phyloP scores from a whole-genome alignment of 2,329 filamentous ascomycete genomes.

The Emmonsiellopsis sp. region DNA sequence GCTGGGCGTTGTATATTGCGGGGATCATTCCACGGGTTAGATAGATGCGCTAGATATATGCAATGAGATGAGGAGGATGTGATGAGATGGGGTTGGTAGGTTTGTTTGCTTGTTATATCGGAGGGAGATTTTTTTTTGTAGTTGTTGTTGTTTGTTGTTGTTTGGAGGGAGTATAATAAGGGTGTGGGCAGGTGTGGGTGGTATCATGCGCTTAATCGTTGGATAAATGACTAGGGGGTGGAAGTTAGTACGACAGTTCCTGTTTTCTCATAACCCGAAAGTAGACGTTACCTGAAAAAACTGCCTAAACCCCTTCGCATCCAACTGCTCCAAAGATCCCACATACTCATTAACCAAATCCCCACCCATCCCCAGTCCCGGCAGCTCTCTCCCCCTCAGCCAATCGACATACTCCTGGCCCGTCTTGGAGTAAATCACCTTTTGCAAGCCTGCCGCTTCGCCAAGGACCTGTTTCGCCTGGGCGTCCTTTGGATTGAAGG shows the following conservation, averaged over 20 bases:
- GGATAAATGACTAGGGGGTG: constrained; percentile 30
- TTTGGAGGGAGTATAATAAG: too few relatives aligned
- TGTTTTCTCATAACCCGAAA: background rate
- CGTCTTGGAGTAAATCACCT: constrained; percentile 82
- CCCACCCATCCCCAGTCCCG: constrained; percentile 39
- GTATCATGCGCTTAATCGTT: constrained; percentile 36
- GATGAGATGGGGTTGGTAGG: too few relatives aligned
- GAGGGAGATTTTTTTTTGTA: background rate
- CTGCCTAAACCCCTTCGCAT: constrained; percentile 38
- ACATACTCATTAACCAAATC: constrained; percentile 40
- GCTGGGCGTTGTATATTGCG: too few relatives aligned
- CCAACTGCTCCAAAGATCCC: constrained; percentile 34
- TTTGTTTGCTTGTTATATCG: background rate
- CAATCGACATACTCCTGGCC: constrained; percentile 65
- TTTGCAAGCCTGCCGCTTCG: constrained; percentile 80
- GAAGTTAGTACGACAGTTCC: background rate
- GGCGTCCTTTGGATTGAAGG: constrained; percentile 77
- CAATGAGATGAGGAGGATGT: too few relatives aligned
- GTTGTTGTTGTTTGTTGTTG: background rate
- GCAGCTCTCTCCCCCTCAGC: constrained; percentile 36
- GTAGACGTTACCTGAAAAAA: constrained; percentile 37
- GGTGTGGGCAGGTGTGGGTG: background rate
- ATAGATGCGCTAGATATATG: too few relatives aligned
- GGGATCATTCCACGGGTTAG: too few relatives aligned
- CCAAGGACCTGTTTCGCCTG: constrained; percentile 80